Evolutionary conservation across 768 basidiomycete genomes (phyloP), one percentile per base, ranked within the genome.

Genomic region (Brasilioporus rufonigricans): DNA sequence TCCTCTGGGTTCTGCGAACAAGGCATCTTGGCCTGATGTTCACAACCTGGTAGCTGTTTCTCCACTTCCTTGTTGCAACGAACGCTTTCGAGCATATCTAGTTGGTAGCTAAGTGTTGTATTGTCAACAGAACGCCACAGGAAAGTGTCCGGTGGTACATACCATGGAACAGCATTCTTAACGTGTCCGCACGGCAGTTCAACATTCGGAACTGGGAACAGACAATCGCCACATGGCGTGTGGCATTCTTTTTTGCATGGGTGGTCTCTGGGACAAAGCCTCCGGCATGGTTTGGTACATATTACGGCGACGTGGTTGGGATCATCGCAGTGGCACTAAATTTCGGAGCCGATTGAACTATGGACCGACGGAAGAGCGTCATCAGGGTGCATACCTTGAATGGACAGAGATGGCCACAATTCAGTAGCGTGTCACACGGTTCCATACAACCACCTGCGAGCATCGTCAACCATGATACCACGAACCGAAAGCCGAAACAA

Each of bases 371-470:
- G 10, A 18, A 3, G 31, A 29, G 40, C 23, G 9, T 14, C n/a
- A 6, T 10, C 11, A 35, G 12, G 11, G 2, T 50, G 16, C 67
- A 36, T 65, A 84, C 85, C 68, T 82, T 81, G 56, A 76, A 84
- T 0, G 83, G 81, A 61, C 87, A 89, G 4, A 75, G 67, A 62
- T 89, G 87, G 3, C 87, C 87, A 59, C 87, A 89, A 21, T 70
- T 66, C 26, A 89, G 68, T 18, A 74, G 71, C 11, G 71, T 70
- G 32, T 77, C 75, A 55, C 87, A 89, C 5, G 79, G 73, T n/a
- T 69, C 70, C 48, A 86, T 68, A 63, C 87, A 89, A 2, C 87
- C 86, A 26, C 86, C 86, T 82, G 50, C 26, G 33, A n/a, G 21
- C 6, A 4, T 33, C 23, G 9, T 54, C 3, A 46, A 33, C 19